A percentile compares a stretch with the other conserved stretches of the same genome.
phyloP scores from a whole-genome alignment of 305 asterid species.

The Lippia alba region DNA sequence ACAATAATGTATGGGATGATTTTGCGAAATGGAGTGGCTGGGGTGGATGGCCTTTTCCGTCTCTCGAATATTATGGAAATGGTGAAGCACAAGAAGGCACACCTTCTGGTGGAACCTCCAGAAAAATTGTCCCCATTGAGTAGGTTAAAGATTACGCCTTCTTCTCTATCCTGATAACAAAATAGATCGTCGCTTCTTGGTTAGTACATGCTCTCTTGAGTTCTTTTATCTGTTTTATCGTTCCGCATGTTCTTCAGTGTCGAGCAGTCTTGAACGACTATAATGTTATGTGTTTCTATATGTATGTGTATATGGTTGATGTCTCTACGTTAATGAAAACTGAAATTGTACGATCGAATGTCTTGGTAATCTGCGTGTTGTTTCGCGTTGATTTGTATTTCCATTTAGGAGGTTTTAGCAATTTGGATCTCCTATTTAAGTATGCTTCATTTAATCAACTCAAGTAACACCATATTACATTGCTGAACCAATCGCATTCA shows the following conservation, averaged over 20 bases:
- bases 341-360: too few relatives aligned
- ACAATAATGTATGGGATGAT: slow-evolving; percentile 55
- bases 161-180: slow-evolving; percentile 9
- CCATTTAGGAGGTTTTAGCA: too few relatives aligned
- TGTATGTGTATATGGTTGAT: too few relatives aligned
- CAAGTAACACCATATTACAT: too few relatives aligned
- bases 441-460: too few relatives aligned
- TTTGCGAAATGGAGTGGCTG: slow-evolving; percentile 54
- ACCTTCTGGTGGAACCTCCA: slow-evolving; percentile 43
- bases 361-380: too few relatives aligned
- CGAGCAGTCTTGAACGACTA: not conserved
- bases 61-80: slow-evolving; percentile 47
- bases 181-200: too few relatives aligned
- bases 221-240: not conserved
- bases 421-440: too few relatives aligned
- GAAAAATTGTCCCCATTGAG: slow-evolving; percentile 57
- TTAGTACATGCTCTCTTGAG: not conserved
- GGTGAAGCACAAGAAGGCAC: slow-evolving; percentile 37
- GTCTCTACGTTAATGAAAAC: too few relatives aligned
- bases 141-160: slow-evolving; percentile 26
- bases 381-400: too few relatives aligned
- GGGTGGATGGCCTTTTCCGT: slow-evolving; percentile 62
- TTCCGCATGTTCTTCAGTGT: not conserved
- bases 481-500: too few relatives aligned
- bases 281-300: too few relatives aligned